These are phyloP conservation scores for Astrocystis sublimbata DNA, from an alignment of 495 filamentous ascomycete genomes.

Conservation along the genomic window DNA sequence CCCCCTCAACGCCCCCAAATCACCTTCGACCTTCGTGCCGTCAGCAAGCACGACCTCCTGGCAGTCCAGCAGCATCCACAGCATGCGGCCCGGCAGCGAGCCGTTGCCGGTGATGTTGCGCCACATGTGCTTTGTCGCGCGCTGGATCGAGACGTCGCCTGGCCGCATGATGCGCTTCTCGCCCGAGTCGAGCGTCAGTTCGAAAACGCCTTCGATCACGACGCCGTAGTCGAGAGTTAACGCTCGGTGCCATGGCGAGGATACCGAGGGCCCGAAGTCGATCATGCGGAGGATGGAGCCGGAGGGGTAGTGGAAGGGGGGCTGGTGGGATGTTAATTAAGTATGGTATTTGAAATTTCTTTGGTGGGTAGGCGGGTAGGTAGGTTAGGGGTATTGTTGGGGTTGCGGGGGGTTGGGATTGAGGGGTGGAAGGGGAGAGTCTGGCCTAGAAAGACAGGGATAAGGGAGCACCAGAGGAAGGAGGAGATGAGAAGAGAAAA, in stretches of 20 bases:
- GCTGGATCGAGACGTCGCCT: not conserved
- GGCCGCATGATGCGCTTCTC: not conserved
- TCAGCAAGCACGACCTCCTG: not conserved
- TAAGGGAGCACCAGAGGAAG: too few relatives aligned
- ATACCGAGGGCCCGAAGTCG: not conserved
- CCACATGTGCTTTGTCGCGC: not conserved
- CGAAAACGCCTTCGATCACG: not conserved
- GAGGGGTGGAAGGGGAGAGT: too few relatives aligned
- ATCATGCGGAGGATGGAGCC: not conserved
- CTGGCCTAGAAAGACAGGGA: too few relatives aligned
- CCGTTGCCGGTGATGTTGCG: not conserved
- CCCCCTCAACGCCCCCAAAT: not conserved
- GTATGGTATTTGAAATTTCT: too few relatives aligned
- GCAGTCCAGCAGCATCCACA: not conserved
- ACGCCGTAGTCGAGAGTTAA: not conserved
- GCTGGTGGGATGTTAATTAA: too few relatives aligned
- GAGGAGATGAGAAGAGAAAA: too few relatives aligned
- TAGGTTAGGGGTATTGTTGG: too few relatives aligned
- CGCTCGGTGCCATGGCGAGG: not conserved
- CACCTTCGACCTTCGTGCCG: not conserved
- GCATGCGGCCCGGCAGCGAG: not conserved
- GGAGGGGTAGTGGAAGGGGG: not conserved
- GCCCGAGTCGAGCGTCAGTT: not conserved
- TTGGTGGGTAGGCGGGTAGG: too few relatives aligned
- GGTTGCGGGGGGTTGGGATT: too few relatives aligned